Percentiles rank a stretch among this genome's conserved stretches.
These are phyloP conservation scores for Lactifluus piperatus DNA, from an alignment of 768 basidiomycete genomes.

Conservation along the genomic window DNA sequence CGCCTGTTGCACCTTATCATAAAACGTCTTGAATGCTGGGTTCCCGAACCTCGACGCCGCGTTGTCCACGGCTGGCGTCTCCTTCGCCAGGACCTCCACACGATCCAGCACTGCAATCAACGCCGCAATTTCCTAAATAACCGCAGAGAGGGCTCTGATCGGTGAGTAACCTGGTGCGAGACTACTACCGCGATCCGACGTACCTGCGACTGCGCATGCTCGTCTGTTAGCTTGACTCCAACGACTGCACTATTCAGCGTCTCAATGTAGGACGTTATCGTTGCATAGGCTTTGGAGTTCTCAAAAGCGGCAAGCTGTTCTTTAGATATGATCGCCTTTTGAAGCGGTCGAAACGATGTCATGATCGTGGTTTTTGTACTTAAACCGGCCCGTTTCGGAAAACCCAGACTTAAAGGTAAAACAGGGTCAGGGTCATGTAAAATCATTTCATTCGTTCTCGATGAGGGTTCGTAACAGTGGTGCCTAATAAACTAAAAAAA, in stretches of 20 bases:
- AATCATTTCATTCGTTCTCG: conserved; percentile 9
- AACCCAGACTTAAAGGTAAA: too few species aligned
- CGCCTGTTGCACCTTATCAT: conserved; percentile 73
- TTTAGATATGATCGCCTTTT: conserved; percentile 67
- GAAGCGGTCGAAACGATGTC: conserved; percentile 41
- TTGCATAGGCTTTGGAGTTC: conserved; percentile 55
- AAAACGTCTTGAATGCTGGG: conserved; percentile 90
- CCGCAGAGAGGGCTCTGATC: not conserved
- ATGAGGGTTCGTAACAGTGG: not conserved
- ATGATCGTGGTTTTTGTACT: not conserved
- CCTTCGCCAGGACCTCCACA: conserved; percentile 56
- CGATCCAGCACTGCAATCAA: conserved; percentile 56
- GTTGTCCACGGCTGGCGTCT: conserved; percentile 84
- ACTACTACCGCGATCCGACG: conserved; percentile 29
- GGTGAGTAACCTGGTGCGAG: not conserved
- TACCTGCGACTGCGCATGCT: conserved; percentile 50
- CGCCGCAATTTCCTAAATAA: conserved; percentile 47
- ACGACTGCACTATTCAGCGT: conserved; percentile 67
- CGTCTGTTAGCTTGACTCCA: conserved; percentile 66
- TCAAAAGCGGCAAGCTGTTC: conserved; percentile 81
- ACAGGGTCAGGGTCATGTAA: conserved; percentile 5
- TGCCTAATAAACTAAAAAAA: not conserved
- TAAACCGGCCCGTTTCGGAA: not conserved
- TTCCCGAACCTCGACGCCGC: conserved; percentile 91
- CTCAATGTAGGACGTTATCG: conserved; percentile 63